Evolutionary conservation across 1,139 yeast species (phyloP), one percentile per base, ranked within the genome.

Genomic region (Pneumocystis jirovecii): DNA sequence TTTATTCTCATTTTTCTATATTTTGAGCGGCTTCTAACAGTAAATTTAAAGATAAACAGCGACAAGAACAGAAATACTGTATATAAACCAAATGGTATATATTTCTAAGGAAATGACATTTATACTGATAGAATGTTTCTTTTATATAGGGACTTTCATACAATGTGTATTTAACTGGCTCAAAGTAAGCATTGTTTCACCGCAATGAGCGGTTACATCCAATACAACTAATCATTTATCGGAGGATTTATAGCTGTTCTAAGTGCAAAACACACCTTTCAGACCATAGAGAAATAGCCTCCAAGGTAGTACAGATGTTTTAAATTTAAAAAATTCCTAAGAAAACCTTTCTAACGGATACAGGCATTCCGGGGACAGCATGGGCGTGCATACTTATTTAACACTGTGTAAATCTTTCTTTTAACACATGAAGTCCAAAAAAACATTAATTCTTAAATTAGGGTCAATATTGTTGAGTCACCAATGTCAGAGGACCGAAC

Each of bases 311-410:
- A 34, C 44, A 34, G 8, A 19, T 21, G n/a, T 21, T 21, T 45
- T 6, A 10, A 50, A 25, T 50, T 21, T 4, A 8, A 12, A 10
- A 25, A 12, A 44, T 25, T 2, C 15, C 10, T 44, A 8, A 21
- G 7, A 44, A 44, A 12, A 25, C 17, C 10, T 45, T 45, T 39
- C 61, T 63, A 42, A 60, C 50, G 64, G 12, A 42, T 63, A 3
- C 63, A 76, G 75, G 73, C 74, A 62, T 79, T 79, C 66, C 73
- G 72, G 60, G 81, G 81, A 15, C 73, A 75, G 60, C 70, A 72
- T 35, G 81, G 81, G 15, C 73, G 75, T 60, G 81, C 80, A 7
- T 76, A 73, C 64, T 70, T 79, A 39, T 78, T 79, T 66, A 70
- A 73, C 45, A 71, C 71, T 63, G 78, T 77, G 76, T 76, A 70